Evolutionary conservation across 306 rosid genomes (phyloP).

Genomic region (Datisca glomerata): DNA sequence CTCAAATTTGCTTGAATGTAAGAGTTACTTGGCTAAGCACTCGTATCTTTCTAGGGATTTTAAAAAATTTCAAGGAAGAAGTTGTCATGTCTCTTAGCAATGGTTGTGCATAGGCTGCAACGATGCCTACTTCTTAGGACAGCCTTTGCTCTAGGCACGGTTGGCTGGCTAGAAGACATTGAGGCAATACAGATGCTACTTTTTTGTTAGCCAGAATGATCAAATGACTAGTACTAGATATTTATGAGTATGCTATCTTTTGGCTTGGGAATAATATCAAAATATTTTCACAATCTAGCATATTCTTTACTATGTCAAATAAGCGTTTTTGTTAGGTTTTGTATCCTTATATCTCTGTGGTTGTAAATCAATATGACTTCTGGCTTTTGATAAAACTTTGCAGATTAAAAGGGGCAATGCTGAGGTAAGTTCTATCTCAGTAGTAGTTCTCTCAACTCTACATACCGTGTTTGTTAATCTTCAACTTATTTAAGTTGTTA

Average conservation of each 20-base stretch:
- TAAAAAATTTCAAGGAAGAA: background rate
- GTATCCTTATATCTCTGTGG: conserved; percentile 1
- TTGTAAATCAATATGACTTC: conserved; percentile 14
- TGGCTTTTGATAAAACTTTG: conserved; percentile 27
- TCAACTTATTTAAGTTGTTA: too few species aligned
- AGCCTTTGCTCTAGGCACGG: conserved; percentile 7
- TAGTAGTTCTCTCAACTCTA: too few species aligned
- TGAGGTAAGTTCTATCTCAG: conserved; percentile 30
- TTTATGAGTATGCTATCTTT: too few species aligned
- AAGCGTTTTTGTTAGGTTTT: too few species aligned
- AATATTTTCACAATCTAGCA: too few species aligned
- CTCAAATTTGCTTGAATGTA: conserved; percentile 74
- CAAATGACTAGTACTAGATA: too few species aligned
- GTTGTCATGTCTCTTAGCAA: background rate
- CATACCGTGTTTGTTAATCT: too few species aligned
- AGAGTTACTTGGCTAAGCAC: conserved; percentile 21
- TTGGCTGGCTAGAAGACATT: background rate
- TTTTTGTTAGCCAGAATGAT: too few species aligned
- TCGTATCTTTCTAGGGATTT: background rate
- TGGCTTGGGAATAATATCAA: too few species aligned
- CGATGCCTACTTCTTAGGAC: conserved; percentile 6
- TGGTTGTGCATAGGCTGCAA: conserved; percentile 3
- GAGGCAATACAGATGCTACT: too few species aligned
- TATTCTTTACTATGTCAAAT: too few species aligned
- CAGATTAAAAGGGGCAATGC: conserved; percentile 72